phyloP scores from a whole-genome alignment of 371 early-diverging fungal species.

The Lichtheimia hyalospora region DNA sequence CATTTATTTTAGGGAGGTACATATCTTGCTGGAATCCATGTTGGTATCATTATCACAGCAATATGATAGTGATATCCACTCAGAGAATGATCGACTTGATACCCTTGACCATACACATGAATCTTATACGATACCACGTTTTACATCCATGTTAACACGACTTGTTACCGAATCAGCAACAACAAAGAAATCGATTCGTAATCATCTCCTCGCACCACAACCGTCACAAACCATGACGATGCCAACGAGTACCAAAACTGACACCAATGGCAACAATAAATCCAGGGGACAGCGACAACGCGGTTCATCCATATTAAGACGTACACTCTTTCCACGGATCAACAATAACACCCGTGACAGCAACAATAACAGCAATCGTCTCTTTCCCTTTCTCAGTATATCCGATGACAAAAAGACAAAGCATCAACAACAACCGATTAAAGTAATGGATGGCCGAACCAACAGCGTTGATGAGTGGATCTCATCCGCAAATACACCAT shows the following conservation, averaged over 20 bases:
- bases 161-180: not conserved
- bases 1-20: constrained; percentile 1
- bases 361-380: not conserved
- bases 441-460: not conserved
- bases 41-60: not conserved
- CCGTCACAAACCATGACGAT: not conserved
- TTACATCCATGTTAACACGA: no score
- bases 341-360: not conserved
- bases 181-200: not conserved
- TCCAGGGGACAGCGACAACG: no score
- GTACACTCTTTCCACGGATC: not conserved
- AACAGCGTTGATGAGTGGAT: no score
- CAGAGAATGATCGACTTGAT: not conserved
- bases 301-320: not conserved
- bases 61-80: not conserved
- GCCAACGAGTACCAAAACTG: not conserved
- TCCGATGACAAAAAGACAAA: not conserved
- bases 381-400: not conserved
- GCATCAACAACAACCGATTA: not conserved
- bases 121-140: no score
- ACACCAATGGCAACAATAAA: no score
- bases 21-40: constrained; percentile 6
- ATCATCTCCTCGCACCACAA: not conserved
- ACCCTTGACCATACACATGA: not conserved
- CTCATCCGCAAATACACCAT: not conserved